Evolutionary conservation across 768 basidiomycete species (phyloP).

Genomic region (Pisolithus albus): DNA sequence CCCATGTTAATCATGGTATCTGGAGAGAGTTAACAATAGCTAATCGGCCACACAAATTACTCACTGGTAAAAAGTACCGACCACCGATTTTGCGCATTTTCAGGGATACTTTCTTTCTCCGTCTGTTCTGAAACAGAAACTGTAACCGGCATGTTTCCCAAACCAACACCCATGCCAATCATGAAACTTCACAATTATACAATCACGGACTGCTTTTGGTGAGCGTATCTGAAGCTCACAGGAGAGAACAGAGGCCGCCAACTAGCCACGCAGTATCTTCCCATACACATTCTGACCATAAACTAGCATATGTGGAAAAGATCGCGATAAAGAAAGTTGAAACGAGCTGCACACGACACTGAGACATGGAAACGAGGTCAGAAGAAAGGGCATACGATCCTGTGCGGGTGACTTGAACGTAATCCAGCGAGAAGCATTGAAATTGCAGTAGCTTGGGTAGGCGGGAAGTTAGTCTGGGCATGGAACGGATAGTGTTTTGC

Average conservation of each 20-base stretch:
- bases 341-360: constrained; percentile 47
- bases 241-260: constrained; percentile 65
- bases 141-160: constrained; percentile 25
- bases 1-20: constrained; percentile 83
- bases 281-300: constrained; percentile 42
- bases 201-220: background rate
- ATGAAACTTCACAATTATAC: constrained; percentile 53
- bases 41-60: constrained; percentile 13
- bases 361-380: background rate
- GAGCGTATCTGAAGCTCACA: constrained; percentile 34
- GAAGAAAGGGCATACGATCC: constrained; percentile 56
- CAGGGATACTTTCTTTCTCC: constrained; percentile 71
- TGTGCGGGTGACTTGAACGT: constrained; percentile 79
- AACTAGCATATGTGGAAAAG: constrained; percentile 74
- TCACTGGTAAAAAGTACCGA: constrained; percentile 85
- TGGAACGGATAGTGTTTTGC: constrained; percentile 26
- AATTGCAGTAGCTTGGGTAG: constrained; percentile 70
- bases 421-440: constrained; percentile 74
- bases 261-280: constrained; percentile 55
- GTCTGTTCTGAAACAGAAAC: constrained; percentile 42
- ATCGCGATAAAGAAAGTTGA: constrained; percentile 78
- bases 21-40: constrained; percentile 19
- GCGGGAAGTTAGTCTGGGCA: constrained; percentile 41
- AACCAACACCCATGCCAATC: constrained; percentile 78
- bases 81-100: constrained; percentile 79